phyloP scores from a whole-genome alignment of 2,329 filamentous ascomycete species.

The Penicillium sclerotigenum region DNA sequence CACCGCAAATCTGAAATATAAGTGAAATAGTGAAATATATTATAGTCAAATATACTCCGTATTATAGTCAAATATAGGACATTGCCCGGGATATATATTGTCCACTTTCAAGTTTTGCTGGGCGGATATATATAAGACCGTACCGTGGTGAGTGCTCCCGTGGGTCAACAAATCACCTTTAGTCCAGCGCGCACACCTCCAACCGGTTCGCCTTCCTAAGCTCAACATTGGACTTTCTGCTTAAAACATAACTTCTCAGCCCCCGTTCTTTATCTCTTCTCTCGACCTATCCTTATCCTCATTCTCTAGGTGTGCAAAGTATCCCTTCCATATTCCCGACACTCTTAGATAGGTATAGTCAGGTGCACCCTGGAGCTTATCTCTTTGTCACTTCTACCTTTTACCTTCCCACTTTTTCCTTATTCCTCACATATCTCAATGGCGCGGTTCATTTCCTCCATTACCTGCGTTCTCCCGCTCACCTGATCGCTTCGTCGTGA shows the following conservation, averaged over 20 bases:
- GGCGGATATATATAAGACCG: conserved; percentile 3
- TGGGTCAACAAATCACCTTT: conserved; percentile 26
- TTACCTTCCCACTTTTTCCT: background rate
- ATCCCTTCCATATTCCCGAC: conserved; percentile 6
- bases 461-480: conserved; percentile 22
- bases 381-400: conserved; percentile 1
- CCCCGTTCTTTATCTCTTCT: background rate
- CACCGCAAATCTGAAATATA: background rate
- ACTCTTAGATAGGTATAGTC: conserved; percentile 18
- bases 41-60: too few relatives aligned
- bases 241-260: background rate
- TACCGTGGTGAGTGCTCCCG: conserved; percentile 6
- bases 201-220: conserved; percentile 5
- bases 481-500: conserved; percentile 23
- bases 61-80: too few relatives aligned
- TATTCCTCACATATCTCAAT: conserved; percentile 10
- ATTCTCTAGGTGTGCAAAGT: conserved; percentile 1
- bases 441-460: conserved; percentile 11
- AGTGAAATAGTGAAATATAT: too few relatives aligned
- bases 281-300: background rate
- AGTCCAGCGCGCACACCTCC: conserved; percentile 16
- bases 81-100: too few relatives aligned
- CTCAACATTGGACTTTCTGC: background rate
- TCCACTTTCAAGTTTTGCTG: background rate
- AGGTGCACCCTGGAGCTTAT: conserved; percentile 5